phyloP scores from a whole-genome alignment of 441 rosid genomes.

The Viola pubescens region DNA sequence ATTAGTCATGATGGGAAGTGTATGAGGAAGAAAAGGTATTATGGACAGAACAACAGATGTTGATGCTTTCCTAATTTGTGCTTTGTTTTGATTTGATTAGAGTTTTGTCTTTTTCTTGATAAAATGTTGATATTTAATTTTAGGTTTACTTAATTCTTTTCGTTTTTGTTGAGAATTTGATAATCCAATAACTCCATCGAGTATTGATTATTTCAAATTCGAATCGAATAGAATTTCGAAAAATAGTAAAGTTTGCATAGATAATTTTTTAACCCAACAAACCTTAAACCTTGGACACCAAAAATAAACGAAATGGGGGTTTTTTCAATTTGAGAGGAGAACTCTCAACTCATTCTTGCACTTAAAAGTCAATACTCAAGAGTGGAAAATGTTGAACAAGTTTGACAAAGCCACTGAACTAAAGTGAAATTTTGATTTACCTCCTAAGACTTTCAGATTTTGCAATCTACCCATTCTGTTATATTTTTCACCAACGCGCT shows the following conservation, averaged over 20 bases:
- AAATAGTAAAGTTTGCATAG: not conserved
- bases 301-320: not conserved
- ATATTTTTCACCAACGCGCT: not conserved
- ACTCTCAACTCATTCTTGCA: not conserved
- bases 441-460: too few species aligned
- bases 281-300: not conserved
- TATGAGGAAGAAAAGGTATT: not conserved
- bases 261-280: too few species aligned
- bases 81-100: not conserved
- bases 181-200: not conserved
- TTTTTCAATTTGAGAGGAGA: constrained; percentile 3
- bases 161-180: not conserved
- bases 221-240: not conserved
- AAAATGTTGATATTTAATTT: too few species aligned
- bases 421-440: not conserved
- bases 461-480: too few species aligned
- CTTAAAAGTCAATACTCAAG: constrained; percentile 12
- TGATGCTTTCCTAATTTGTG: not conserved
- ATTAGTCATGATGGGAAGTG: not conserved
- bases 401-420: constrained; percentile 12
- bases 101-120: too few species aligned
- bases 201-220: too few species aligned
- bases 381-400: constrained; percentile 16
- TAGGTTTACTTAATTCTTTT: not conserved
- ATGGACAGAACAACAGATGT: not conserved